A percentile compares a stretch with the other conserved stretches of the same genome.
These are phyloP conservation scores for Jatropha curcas DNA, from an alignment of 345 rosid species.

Conservation along the genomic window DNA sequence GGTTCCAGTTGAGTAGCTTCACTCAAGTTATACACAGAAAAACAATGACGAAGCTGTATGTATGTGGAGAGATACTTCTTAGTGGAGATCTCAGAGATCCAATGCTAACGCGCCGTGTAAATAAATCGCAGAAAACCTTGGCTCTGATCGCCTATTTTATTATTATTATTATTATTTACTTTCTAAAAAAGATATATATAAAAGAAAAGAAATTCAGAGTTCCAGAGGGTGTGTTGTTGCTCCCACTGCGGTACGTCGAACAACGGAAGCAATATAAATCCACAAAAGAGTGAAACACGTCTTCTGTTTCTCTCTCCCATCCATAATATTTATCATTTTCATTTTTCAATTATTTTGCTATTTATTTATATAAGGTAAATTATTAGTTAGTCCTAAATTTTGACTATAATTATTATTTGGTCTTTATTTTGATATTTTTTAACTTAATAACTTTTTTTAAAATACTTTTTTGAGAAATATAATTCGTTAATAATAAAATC, in stretches of 20 bases:
- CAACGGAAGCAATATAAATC: background rate
- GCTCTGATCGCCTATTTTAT: background rate
- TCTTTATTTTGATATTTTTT: too few species aligned
- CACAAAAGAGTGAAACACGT: background rate
- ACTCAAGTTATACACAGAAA: background rate
- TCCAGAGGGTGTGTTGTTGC: background rate
- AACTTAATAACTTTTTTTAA: too few species aligned
- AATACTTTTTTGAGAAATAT: too few species aligned
- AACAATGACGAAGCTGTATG: background rate
- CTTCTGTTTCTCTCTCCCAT: background rate
- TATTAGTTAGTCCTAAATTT: too few species aligned
- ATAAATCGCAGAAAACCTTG: constrained; percentile 12
- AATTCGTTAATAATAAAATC: too few species aligned
- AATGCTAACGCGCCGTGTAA: constrained; percentile 4
- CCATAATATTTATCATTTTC: background rate
- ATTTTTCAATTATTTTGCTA: too few species aligned
- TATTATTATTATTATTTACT: background rate
- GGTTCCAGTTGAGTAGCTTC: background rate
- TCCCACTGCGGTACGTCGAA: background rate
- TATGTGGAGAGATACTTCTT: background rate
- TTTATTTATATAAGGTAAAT: too few species aligned
- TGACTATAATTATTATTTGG: too few species aligned
- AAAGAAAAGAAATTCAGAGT: background rate
- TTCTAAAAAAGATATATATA: background rate
- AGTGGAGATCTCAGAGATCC: background rate